Evolutionary conservation across 331 rosid species (phyloP).

Genomic region (Acacia concinna): DNA sequence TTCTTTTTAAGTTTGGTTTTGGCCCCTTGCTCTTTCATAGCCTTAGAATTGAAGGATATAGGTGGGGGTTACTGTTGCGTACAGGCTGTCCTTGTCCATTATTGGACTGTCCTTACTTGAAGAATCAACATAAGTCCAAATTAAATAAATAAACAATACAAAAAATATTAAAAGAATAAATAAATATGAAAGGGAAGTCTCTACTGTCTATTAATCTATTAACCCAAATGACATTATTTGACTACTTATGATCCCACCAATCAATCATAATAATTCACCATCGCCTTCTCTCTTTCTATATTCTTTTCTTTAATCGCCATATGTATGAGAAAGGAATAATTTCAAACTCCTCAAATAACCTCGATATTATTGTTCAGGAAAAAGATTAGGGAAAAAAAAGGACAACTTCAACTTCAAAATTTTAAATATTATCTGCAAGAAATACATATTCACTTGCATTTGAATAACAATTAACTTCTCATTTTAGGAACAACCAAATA

Average conservation of each 20-base stretch:
- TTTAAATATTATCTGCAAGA: too few relatives aligned
- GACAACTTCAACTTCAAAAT: too few relatives aligned
- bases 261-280: not conserved
- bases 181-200: slow-evolving; percentile 26
- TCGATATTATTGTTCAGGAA: too few relatives aligned
- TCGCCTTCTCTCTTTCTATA: not conserved
- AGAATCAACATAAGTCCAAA: not conserved
- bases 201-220: not conserved
- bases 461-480: too few relatives aligned
- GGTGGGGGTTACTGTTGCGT: slow-evolving; percentile 10
- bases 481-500: too few relatives aligned
- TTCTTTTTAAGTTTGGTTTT: not conserved
- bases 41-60: not conserved
- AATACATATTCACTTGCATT: too few relatives aligned
- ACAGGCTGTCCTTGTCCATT: slow-evolving; percentile 54
- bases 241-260: slow-evolving; percentile 6
- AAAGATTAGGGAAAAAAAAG: too few relatives aligned
- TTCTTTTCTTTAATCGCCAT: not conserved
- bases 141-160: not conserved
- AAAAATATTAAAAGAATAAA: not conserved
- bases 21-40: not conserved
- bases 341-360: not conserved
- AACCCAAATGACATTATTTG: slow-evolving; percentile 32
- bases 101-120: slow-evolving; percentile 4
- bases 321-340: not conserved